These are phyloP conservation scores for Pascua guehoae DNA, from an alignment of 1,284 basidiomycete species.

Conservation along the genomic window DNA sequence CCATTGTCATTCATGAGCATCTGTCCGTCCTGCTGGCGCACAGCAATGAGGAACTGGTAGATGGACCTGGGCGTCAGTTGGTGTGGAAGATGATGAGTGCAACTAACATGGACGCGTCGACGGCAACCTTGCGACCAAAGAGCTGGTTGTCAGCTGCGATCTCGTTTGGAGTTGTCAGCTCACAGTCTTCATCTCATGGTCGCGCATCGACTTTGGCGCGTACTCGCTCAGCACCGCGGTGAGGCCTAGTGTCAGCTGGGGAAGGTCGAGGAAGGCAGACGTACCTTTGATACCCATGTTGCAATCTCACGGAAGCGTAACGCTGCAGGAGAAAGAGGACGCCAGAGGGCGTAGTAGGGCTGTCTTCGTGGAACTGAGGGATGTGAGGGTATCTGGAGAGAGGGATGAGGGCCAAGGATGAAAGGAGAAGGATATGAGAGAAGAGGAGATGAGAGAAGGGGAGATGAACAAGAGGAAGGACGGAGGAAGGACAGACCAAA, in stretches of 20 bases:
- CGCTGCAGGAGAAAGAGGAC: too few relatives aligned
- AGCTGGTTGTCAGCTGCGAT: conserved; percentile 48
- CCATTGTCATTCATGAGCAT: conserved; percentile 94
- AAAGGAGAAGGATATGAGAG: background rate
- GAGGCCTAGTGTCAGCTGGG: conserved; percentile 56
- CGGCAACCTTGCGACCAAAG: conserved; percentile 96
- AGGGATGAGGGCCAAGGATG: background rate
- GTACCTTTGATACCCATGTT: conserved; percentile 44
- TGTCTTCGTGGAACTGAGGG: too few relatives aligned
- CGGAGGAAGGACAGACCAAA: background rate
- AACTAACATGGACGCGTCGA: conserved; percentile 90
- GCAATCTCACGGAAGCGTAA: background rate
- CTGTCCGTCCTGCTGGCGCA: conserved; percentile 92
- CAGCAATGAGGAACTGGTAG: conserved; percentile 93
- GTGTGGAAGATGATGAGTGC: background rate
- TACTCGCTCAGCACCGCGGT: conserved; percentile 84
- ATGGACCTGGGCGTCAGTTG: conserved; percentile 42
- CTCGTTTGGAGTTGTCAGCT: background rate
- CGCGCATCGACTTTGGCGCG: conserved; percentile 79
- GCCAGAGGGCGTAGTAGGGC: background rate
- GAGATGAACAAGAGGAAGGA: background rate
- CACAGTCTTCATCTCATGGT: conserved; percentile 88
- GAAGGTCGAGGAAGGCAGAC: background rate
- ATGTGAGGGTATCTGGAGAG: background rate
- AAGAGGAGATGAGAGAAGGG: too few relatives aligned